Conservation (phyloP, 108 stramenopile genomes). For the Cylindrotheca closterium region DNA sequence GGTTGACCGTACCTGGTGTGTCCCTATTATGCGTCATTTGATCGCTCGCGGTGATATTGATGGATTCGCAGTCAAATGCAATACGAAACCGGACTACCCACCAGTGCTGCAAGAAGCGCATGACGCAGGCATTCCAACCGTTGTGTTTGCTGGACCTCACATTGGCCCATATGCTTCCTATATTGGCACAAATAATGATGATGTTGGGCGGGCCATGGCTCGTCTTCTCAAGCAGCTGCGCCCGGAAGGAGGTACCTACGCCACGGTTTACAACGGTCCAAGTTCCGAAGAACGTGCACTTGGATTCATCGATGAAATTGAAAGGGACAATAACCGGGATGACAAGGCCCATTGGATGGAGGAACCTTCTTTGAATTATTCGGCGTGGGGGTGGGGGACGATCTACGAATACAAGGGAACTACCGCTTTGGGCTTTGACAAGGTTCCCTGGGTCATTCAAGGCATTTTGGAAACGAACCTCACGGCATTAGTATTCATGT, state of each 20-base stretch:
- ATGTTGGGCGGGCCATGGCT: slow-evolving; percentile 31
- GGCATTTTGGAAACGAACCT: neutral
- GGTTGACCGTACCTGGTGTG: too few relatives aligned
- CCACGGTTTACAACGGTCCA: slow-evolving; percentile 1
- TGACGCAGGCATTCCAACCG: slow-evolving; percentile 5
- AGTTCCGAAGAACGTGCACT: neutral
- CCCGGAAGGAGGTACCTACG: slow-evolving; percentile 40
- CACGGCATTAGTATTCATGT: slow-evolving; percentile 5
- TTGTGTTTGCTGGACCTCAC: slow-evolving; percentile 21
- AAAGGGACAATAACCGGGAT: slow-evolving; percentile 1
- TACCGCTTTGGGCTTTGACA: neutral
- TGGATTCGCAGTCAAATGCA: too few relatives aligned
- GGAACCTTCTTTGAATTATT: too few relatives aligned
- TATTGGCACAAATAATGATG: slow-evolving; percentile 40
- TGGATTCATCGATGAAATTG: neutral
- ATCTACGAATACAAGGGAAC: slow-evolving; percentile 4
- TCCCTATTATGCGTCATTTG: too few relatives aligned
- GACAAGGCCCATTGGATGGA: slow-evolving; percentile 13
- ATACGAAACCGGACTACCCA: too few relatives aligned
- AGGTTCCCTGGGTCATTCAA: neutral
- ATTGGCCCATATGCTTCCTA: slow-evolving; percentile 19
- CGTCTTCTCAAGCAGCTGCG: slow-evolving; percentile 28
- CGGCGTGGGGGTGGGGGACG: too few relatives aligned
- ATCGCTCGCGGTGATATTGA: too few relatives aligned
- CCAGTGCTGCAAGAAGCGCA: neutral